Conservation (phyloP, 805 yeast species). For the Priceomyces melissophilus region DNA sequence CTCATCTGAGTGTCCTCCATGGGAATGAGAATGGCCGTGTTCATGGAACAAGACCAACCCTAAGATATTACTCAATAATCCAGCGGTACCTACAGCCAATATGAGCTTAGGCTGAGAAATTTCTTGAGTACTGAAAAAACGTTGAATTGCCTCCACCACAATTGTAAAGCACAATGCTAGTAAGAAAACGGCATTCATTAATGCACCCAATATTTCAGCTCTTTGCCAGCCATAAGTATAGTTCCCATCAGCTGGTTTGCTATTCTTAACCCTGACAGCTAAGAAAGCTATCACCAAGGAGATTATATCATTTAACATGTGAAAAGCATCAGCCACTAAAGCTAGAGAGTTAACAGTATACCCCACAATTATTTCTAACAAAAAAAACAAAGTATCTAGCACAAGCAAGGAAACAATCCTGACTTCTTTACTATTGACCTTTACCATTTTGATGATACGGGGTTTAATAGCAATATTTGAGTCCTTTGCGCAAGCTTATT, state of each 20-base stretch:
- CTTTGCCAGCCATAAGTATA: constrained; percentile 98
- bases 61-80: constrained; percentile 74
- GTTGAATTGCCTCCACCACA: constrained; percentile 86
- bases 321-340: constrained; percentile 93
- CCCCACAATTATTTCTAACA: constrained; percentile 80
- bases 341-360: constrained; percentile 94
- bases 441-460: not conserved
- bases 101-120: constrained; percentile 82
- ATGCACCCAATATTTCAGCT: constrained; percentile 94
- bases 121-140: constrained; percentile 76
- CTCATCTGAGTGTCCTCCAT: constrained; percentile 38
- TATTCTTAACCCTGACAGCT: constrained; percentile 91
- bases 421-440: constrained; percentile 55
- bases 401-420: constrained; percentile 69
- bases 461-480: not conserved
- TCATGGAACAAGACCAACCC: constrained; percentile 90
- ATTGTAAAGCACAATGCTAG: constrained; percentile 91
- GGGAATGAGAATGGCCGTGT: constrained; percentile 46
- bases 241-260: constrained; percentile 75
- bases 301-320: constrained; percentile 93
- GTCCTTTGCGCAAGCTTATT: no score
- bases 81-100: constrained; percentile 77
- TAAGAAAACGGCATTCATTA: constrained; percentile 88
- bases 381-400: constrained; percentile 78
- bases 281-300: constrained; percentile 87